Conservation (phyloP, 2,329 filamentous ascomycete species). For the Didymosphaeria variabile region DNA sequence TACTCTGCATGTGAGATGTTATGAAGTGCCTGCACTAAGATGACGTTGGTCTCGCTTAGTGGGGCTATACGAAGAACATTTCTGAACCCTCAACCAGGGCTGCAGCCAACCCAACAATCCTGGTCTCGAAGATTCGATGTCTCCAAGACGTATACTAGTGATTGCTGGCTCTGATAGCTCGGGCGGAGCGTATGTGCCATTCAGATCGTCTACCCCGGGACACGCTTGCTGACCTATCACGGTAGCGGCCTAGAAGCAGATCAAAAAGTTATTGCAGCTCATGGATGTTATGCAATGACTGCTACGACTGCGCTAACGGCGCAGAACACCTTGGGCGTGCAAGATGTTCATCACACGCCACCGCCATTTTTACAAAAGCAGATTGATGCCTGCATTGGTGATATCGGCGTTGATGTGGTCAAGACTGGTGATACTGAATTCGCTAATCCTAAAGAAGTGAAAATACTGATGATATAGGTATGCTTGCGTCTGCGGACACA, state of each 20-base stretch:
- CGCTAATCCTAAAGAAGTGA: neutral
- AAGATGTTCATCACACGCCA: constrained; percentile 81
- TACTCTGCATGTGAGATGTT: neutral
- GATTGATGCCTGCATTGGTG: constrained; percentile 83
- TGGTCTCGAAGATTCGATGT: constrained; percentile 29
- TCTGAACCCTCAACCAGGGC: constrained; percentile 17
- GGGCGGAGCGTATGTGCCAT: constrained; percentile 76
- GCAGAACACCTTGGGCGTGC: constrained; percentile 88
- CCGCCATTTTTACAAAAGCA: constrained; percentile 82
- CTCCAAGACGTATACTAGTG: constrained; percentile 70
- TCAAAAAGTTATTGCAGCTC: constrained; percentile 90
- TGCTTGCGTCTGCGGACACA: constrained; percentile 79
- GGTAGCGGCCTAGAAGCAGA: constrained; percentile 90
- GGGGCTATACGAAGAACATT: constrained; percentile 28
- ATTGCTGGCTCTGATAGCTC: constrained; percentile 92
- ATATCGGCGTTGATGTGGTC: constrained; percentile 87
- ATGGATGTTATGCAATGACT: constrained; percentile 95
- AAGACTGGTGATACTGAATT: constrained; percentile 74
- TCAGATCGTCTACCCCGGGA: constrained; percentile 21
- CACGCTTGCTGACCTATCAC: constrained; percentile 28
- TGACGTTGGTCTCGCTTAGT: constrained; percentile 32
- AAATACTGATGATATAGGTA: constrained; percentile 64
- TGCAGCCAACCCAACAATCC: neutral
- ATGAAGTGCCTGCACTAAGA: neutral
- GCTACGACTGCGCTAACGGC: constrained; percentile 95